A percentile compares a stretch with the other conserved stretches of the same genome.
These are phyloP conservation scores for Dryas octopetala DNA, from an alignment of 306 rosid genomes.

Conservation along the genomic window DNA sequence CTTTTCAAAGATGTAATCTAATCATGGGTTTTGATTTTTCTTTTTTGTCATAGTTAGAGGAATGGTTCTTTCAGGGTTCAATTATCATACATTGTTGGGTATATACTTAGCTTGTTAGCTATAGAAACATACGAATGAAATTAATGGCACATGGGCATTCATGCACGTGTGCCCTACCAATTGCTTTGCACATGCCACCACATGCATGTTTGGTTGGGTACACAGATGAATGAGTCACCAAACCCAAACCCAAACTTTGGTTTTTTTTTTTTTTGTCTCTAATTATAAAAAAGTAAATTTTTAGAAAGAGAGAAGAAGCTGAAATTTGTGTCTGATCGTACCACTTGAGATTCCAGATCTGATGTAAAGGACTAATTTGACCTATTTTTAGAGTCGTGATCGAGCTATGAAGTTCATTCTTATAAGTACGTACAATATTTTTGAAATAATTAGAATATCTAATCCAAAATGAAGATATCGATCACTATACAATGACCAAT, in stretches of 20 bases:
- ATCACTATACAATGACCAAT: no score
- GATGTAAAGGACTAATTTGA: no score
- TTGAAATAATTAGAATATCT: no score
- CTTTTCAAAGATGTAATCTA: constrained; percentile 44
- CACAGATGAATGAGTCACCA: constrained; percentile 11
- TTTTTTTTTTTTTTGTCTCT: background rate
- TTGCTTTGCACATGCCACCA: constrained; percentile 39
- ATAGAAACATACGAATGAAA: constrained; percentile 13
- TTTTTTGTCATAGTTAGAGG: constrained; percentile 38
- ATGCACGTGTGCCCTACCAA: constrained; percentile 46
- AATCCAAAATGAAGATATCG: no score
- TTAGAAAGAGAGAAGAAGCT: background rate
- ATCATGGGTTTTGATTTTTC: constrained; percentile 25
- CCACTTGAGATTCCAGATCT: no score
- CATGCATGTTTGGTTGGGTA: constrained; percentile 25
- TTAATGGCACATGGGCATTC: constrained; percentile 36
- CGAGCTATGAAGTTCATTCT: no score
- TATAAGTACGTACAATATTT: no score
- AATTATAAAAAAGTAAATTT: background rate
- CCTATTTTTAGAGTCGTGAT: no score
- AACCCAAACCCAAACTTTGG: background rate
- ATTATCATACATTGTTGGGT: constrained; percentile 9
- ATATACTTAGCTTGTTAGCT: background rate
- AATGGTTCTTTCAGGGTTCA: constrained; percentile 41
- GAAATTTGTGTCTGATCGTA: no score